Evolutionary conservation across 2,329 filamentous ascomycete genomes (phyloP), one percentile per base, ranked within the genome.

Genomic region (Fusarium marasasianum): DNA sequence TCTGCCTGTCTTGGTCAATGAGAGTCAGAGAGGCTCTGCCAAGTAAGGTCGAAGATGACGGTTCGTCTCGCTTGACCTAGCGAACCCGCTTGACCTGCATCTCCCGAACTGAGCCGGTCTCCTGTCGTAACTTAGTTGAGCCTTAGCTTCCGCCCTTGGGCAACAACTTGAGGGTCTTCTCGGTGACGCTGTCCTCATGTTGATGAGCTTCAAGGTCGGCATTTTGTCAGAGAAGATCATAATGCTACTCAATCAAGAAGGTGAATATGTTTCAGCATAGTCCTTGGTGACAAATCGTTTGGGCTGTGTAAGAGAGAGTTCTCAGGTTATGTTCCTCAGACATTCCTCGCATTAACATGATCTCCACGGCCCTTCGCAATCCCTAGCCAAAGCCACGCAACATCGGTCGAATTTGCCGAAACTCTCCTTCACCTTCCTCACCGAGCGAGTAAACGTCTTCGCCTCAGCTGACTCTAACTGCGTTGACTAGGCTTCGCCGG

Each of bases 391-490:
- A 63, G 64, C 56, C 64, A 69, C 56, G 41, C 60, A 69, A 43
- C 26, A 24, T 66, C 47, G 53, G 44, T 33, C 50, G 41, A 22
- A 54, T 57, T 55, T 65, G 47, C 69, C 72, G 53, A 56, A 57
- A 50, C 41, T 57, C 41, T 61, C 59, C 37, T 38, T 59, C 48
- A 70, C 59, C 67, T 66, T 56, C 53, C 45, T 69, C 51, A 61
- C 53, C 58, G 50, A 56, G 51, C 24, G 20, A 38, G 40, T 53
- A 73, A 76, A 68, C 40, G 66, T 60, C 70, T 63, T 66, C 66
- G 56, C 60, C 76, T 76, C 76, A 77, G 67, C 76, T 78, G 76
- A 77, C 59, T 54, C 65, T 51, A 33, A 50, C 66, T 73, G 54
- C 33, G 43, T 68, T 60, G 61, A 41, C 61, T 59, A 65, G 43